Base-by-base conservation (phyloP, 2,329 filamentous ascomycete genomes). In the Ilyonectria robusta region DNA sequence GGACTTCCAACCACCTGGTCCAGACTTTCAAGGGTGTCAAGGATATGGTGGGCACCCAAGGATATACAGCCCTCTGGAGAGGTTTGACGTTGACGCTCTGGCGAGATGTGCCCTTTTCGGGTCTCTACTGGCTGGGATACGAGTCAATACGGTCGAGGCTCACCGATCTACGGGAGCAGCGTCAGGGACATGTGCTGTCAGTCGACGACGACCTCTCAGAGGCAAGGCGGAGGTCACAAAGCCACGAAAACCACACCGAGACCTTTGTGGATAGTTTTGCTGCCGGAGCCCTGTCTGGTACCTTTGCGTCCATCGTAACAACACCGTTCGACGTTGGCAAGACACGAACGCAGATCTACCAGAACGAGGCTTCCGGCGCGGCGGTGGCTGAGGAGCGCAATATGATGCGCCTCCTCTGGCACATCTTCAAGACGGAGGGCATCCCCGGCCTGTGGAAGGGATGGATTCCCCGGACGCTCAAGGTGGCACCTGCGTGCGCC, bases 281-380 rank as follows among this genome's bases (percentile, higher is more conserved):
- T 19, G 93, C 95, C 0, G 96, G 96, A 19, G 94, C 94, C 0
- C 80, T 88, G 2, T 96, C 95, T 0, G 96, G 96, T 4, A 92
- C 93, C 0, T 87, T 96, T 31, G 94, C 96, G 0, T 95, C 95
- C 1, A 88, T 98, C 23, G 86, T 96, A 21, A 99, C 96, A 0
- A 98, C 93, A 66, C 96, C 96, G 0, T 99, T 99, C 75, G 96
- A 99, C 76, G 96, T 99, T 0, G 96, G 96, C 73, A 99, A 99
- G 84, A 99, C 96, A 5, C 87, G 96, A 21, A 95, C 95, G 65
- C 96, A 99, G 79, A 91, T 98, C 0, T 92, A 91, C 74, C 88
- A 88, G 54, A 91, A 96, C 68, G 70, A 70, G 4, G 76, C 78
- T 6, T 75, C 62, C 9, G 71, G 77, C 2, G 78, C 80, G 3